Evolutionary conservation across 352 stramenopile genomes (phyloP).

Genomic region (Pythium rishiriense): DNA sequence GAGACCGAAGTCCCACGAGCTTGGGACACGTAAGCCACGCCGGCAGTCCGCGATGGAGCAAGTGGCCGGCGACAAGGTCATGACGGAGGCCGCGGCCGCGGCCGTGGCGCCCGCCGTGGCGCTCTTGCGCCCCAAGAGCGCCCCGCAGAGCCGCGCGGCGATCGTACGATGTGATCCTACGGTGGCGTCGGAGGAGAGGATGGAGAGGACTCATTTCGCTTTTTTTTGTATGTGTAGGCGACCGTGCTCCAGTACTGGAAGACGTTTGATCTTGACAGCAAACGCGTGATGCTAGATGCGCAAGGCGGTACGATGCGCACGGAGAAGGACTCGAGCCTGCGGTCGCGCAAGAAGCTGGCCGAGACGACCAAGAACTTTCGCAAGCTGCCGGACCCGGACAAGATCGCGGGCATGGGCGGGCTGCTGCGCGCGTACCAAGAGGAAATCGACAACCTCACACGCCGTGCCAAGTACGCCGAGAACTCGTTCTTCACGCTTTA

Average conservation of each 20-base stretch:
- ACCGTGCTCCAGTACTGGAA: constrained; percentile 87
- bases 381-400: constrained; percentile 71
- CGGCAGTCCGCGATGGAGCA: constrained; percentile 24
- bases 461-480: constrained; percentile 91
- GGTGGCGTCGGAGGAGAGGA: no score
- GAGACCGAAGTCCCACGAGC: constrained; percentile 1
- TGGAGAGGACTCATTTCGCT: not conserved
- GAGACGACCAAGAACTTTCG: constrained; percentile 86
- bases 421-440: constrained; percentile 91
- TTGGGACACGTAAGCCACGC: constrained; percentile 11
- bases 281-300: constrained; percentile 74
- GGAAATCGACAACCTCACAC: constrained; percentile 91
- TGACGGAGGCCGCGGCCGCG: constrained; percentile 28
- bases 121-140: constrained; percentile 10
- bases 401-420: constrained; percentile 48
- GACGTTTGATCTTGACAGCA: constrained; percentile 86
- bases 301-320: constrained; percentile 82
- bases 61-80: constrained; percentile 32
- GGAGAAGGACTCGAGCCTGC: constrained; percentile 78
- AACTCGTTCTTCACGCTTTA: constrained; percentile 89
- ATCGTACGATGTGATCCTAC: constrained; percentile 29
- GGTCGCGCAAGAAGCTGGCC: constrained; percentile 82
- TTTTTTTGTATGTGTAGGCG: constrained; percentile 20
- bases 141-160: constrained; percentile 29
- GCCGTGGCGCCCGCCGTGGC: constrained; percentile 1